Base-by-base conservation (phyloP, 202 grass and related monocot genomes). In the Elaeis oleifera region DNA sequence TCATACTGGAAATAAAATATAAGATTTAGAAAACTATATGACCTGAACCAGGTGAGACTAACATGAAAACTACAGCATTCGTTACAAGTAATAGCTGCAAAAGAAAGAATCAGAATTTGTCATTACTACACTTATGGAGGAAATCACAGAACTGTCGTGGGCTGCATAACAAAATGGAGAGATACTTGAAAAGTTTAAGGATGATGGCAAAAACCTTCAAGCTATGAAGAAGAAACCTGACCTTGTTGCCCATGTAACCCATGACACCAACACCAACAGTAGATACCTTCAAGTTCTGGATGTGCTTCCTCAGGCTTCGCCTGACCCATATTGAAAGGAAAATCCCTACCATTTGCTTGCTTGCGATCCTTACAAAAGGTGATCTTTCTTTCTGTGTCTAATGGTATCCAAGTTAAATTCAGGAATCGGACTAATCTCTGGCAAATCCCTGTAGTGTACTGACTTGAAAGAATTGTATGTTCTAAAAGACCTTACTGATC, bases 181-280 rank as follows among this genome's bases (percentile, higher is more conserved):
- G 21, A 21, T n/a, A 44, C 17, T 16, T 36, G 8, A 63, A 19
- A 49, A 63, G 3, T 23, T 16, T 20, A 22, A 49, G 32, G 17
- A 63, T 23, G 8, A 9, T 13, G 21, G 22, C n/a, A 16, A 22
- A n/a, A 14, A 16, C 5, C 18, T 22, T 63, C 14, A 13, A 20
- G 53, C 2, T 56, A 9, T 17, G 5, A 27, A 59, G 57, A 28
- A 31, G 65, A 16, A 61, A 64, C 50, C 66, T 71, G 25, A 81
- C 85, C 76, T 86, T 97, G 82, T 89, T 97, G 64, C 88, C 94
- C 54, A 97, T 97, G 76, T 92, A 97, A 8, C 94, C 94, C 94
- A 97, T 97, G 79, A 84, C 82, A 50, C 92, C 92, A 48, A 97
- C 92, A 53, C 82, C 88, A 32, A 92, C 88, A 25, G 94, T 85